Conservation (phyloP, 2,329 filamentous ascomycete species). For the Colletotrichum lentis region DNA sequence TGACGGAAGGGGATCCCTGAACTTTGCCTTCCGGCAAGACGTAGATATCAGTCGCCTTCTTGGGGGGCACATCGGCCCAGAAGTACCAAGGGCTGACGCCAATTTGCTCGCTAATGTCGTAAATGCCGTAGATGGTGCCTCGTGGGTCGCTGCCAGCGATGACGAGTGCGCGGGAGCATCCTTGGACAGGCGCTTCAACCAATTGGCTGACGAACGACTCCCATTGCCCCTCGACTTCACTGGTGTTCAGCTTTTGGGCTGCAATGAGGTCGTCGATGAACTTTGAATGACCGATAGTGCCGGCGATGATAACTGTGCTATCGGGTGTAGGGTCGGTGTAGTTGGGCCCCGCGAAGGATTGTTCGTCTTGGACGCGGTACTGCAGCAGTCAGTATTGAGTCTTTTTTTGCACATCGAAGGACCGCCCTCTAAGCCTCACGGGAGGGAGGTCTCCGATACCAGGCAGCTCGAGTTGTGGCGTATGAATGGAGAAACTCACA, state of each 20-base stretch:
- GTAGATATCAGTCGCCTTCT: slow-evolving; percentile 62
- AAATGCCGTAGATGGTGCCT: slow-evolving; percentile 74
- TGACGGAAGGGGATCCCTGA: slow-evolving; percentile 68
- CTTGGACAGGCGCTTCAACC: slow-evolving; percentile 64
- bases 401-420: neutral
- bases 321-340: slow-evolving; percentile 52
- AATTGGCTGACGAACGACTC: slow-evolving; percentile 71
- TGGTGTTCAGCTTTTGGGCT: slow-evolving; percentile 65
- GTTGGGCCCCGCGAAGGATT: slow-evolving; percentile 55
- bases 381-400: slow-evolving; percentile 38
- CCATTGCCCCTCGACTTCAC: slow-evolving; percentile 69
- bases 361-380: slow-evolving; percentile 54
- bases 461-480: neutral
- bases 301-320: slow-evolving; percentile 71
- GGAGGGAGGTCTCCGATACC: no score
- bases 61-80: slow-evolving; percentile 69
- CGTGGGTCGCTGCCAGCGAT: slow-evolving; percentile 72
- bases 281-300: slow-evolving; percentile 71
- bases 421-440: neutral
- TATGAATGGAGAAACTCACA: slow-evolving; percentile 44
- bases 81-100: slow-evolving; percentile 76
- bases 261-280: slow-evolving; percentile 67
- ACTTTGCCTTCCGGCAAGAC: slow-evolving; percentile 62
- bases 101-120: slow-evolving; percentile 77
- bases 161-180: slow-evolving; percentile 66